These are phyloP conservation scores for Ophiostoma tasmaniense DNA, from an alignment of 2,329 filamentous ascomycete species.

Conservation along the genomic window DNA sequence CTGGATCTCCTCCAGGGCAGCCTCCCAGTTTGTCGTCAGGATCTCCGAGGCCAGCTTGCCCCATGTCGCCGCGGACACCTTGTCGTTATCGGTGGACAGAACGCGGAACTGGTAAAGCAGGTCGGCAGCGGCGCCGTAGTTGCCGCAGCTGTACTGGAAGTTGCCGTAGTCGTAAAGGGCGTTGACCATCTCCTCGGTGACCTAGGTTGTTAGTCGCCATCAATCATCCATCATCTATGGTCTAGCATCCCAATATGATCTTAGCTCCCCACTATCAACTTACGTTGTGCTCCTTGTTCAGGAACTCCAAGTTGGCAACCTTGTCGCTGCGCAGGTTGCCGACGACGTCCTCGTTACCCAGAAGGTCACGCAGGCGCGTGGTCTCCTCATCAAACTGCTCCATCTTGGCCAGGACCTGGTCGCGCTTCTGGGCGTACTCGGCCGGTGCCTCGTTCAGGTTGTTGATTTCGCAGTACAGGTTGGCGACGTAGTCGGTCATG, in stretches of 20 bases:
- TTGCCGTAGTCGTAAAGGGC: slow-evolving; percentile 91
- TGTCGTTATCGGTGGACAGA: slow-evolving; percentile 96
- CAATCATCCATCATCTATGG: neutral
- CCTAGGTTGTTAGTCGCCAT: slow-evolving; percentile 33
- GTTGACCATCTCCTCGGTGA: slow-evolving; percentile 92
- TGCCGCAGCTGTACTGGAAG: slow-evolving; percentile 96
- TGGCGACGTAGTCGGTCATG: slow-evolving; percentile 97
- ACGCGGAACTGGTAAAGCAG: slow-evolving; percentile 97
- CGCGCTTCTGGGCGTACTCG: slow-evolving; percentile 81
- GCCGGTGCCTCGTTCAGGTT: slow-evolving; percentile 66
- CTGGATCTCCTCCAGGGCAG: slow-evolving; percentile 78
- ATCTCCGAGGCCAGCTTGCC: slow-evolving; percentile 97
- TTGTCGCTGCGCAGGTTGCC: slow-evolving; percentile 91
- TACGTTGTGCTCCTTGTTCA: slow-evolving; percentile 93
- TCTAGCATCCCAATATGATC: neutral
- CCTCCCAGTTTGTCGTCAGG: slow-evolving; percentile 89
- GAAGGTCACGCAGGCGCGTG: slow-evolving; percentile 75
- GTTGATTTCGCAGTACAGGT: slow-evolving; percentile 83
- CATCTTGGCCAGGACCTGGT: slow-evolving; percentile 76
- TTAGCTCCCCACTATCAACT: slow-evolving; percentile 27
- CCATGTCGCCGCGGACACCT: slow-evolving; percentile 92
- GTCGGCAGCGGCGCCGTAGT: slow-evolving; percentile 83
- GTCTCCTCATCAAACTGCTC: slow-evolving; percentile 81
- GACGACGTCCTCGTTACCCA: slow-evolving; percentile 84
- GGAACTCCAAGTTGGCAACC: slow-evolving; percentile 94